Evolutionary conservation across 1,284 basidiomycete species (phyloP), one percentile per base, ranked within the genome.

Genomic region (Sporisorium exsertum): DNA sequence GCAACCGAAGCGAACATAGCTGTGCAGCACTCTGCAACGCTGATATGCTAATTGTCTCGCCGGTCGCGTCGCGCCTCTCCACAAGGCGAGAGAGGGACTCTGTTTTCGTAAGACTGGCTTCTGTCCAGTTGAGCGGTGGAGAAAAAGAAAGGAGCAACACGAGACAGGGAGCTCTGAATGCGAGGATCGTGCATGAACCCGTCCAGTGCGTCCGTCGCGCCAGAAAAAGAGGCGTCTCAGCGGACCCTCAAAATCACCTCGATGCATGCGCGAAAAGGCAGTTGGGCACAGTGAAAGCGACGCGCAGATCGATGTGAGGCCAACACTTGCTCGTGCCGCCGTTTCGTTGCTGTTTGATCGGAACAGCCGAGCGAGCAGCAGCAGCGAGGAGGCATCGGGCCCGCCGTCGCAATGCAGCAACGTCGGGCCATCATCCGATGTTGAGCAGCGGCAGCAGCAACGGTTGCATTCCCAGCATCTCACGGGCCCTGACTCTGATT

Each of bases 141-240:
- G 27, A 29, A 29, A 27, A 49, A 29, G 27, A 42, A 42, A 15
- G 35, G 29, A 40, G 35, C 45, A 47, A 47, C 8, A 5, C 16
- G 2, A 42, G 13, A 27, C 10, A 9, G n/a, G 32, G 6, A 22
- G 29, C 27, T 15, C 16, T 33, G 46, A 26, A 51, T 12, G 52
- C 27, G 43, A 54, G 45, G 50, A 64, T 46, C 55, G 62, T 64
- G 62, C 62, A 64, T 64, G 43, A 53, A 54, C 13, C 37, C 40
- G 40, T 20, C 18, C 2, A 40, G 37, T 35, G 35, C 29, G 27
- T 55, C 42, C 22, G 53, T 55, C 53, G 53, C 50, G 50, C 13
- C 37, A 5, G 18, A 54, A 20, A 6, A 26, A 50, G 47, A n/a
- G 27, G 27, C 26, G 32, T 50, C 45, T 22, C 50, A 52, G 33